These are phyloP conservation scores for Mortierella sp. DNA, from an alignment of 371 early-diverging fungal species.

Conservation along the genomic window DNA sequence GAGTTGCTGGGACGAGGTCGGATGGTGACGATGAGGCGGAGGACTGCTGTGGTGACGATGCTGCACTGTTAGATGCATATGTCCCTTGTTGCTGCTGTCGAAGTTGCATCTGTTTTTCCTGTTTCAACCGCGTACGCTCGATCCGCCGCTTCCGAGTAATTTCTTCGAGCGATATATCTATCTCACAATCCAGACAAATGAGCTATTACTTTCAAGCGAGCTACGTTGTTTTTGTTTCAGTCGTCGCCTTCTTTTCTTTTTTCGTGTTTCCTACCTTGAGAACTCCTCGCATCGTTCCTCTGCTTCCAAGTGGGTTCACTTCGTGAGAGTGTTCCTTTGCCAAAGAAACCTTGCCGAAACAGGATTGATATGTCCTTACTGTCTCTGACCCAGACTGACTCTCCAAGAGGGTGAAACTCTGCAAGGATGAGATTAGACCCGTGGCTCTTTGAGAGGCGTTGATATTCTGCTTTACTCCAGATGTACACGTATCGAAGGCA, in stretches of 20 bases:
- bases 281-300: slow-evolving; percentile 35
- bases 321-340: slow-evolving; percentile 87
- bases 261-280: slow-evolving; percentile 9
- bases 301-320: slow-evolving; percentile 81
- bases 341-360: slow-evolving; percentile 81
- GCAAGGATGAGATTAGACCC: slow-evolving; percentile 14
- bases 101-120: slow-evolving; percentile 22
- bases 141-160: slow-evolving; percentile 61
- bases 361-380: slow-evolving; percentile 54
- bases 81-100: slow-evolving; percentile 5
- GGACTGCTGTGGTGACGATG: neutral
- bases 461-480: neutral
- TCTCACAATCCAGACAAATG: no score
- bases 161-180: slow-evolving; percentile 56
- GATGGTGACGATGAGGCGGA: no score
- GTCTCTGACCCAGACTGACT: slow-evolving; percentile 58
- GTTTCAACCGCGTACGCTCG: slow-evolving; percentile 55
- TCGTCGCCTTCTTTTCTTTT: neutral
- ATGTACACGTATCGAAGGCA: neutral
- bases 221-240: neutral
- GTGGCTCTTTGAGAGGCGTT: neutral
- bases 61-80: neutral
- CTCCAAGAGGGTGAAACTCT: slow-evolving; percentile 34
- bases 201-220: neutral
- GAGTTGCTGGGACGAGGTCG: no score